These are phyloP conservation scores for Talaromyces sp. DNA, from an alignment of 2,329 filamentous ascomycete species.

Conservation along the genomic window DNA sequence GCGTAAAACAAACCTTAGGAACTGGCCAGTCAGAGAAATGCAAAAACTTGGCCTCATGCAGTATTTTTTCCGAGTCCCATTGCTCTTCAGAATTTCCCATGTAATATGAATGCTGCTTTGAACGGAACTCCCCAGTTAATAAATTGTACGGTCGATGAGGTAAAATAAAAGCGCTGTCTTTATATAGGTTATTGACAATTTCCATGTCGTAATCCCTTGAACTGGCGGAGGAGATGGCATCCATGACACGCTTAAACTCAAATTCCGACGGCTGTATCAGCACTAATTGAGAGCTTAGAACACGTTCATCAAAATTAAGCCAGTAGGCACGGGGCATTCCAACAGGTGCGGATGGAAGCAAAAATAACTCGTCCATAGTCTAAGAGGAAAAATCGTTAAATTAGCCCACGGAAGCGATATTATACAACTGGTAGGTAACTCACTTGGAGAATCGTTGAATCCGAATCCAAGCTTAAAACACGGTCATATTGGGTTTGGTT, in stretches of 20 bases:
- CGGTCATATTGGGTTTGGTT: constrained; percentile 58
- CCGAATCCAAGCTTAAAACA: constrained; percentile 56
- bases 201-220: constrained; percentile 57
- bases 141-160: constrained; percentile 57
- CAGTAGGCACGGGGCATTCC: constrained; percentile 67
- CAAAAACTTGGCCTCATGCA: constrained; percentile 56
- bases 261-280: constrained; percentile 51
- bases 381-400: constrained; percentile 19
- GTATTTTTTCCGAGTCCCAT: constrained; percentile 52
- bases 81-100: constrained; percentile 44
- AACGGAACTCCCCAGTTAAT: constrained; percentile 56
- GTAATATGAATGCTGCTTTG: constrained; percentile 43
- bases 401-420: constrained; percentile 8
- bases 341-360: constrained; percentile 53
- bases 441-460: constrained; percentile 51
- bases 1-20: constrained; percentile 48
- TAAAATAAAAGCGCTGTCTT: constrained; percentile 50
- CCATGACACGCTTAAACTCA: constrained; percentile 44
- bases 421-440: background rate
- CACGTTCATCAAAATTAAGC: constrained; percentile 49
- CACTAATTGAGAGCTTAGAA: constrained; percentile 55
- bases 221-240: constrained; percentile 27
- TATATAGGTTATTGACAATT: constrained; percentile 58
- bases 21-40: constrained; percentile 66
- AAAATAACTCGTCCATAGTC: constrained; percentile 64